A percentile compares a stretch with the other conserved stretches of the same genome.
These are phyloP conservation scores for Hippophae gyantsensis DNA, from an alignment of 306 rosid genomes.

Conservation along the genomic window DNA sequence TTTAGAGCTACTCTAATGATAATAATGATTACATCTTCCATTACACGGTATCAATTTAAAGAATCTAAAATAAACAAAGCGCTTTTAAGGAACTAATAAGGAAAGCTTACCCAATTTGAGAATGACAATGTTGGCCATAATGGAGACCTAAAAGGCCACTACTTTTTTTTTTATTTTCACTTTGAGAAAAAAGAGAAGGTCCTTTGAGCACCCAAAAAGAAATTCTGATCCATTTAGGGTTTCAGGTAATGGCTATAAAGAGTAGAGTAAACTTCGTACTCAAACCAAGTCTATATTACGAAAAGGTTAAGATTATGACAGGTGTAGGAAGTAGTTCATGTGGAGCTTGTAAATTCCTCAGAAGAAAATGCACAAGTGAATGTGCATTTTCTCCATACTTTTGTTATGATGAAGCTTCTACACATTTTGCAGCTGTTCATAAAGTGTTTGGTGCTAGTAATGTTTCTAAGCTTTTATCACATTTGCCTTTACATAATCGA, in stretches of 20 bases:
- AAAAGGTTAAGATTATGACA: constrained; percentile 38
- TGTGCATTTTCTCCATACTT: constrained; percentile 81
- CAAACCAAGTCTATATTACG: constrained; percentile 6
- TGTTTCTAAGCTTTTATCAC: constrained; percentile 54
- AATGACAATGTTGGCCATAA: constrained; percentile 67
- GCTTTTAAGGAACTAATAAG: constrained; percentile 33
- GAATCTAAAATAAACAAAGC: constrained; percentile 22
- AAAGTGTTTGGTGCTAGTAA: constrained; percentile 85
- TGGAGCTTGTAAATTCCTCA: constrained; percentile 82
- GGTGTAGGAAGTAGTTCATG: constrained; percentile 58
- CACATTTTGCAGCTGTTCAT: constrained; percentile 76
- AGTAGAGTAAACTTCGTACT: constrained; percentile 20
- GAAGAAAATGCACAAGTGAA: constrained; percentile 60
- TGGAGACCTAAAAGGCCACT: constrained; percentile 55
- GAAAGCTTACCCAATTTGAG: constrained; percentile 45
- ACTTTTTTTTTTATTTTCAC: constrained; percentile 10
- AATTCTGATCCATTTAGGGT: constrained; percentile 4
- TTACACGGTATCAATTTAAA: constrained; percentile 29
- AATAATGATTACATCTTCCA: constrained; percentile 37
- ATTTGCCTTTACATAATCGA: constrained; percentile 57
- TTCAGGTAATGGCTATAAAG: constrained; percentile 51
- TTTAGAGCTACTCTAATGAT: constrained; percentile 11
- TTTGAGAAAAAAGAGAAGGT: constrained; percentile 21
- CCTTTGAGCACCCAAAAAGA: constrained; percentile 25
- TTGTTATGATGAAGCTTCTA: constrained; percentile 61